A percentile compares a stretch with the other conserved stretches of the same genome.
Conservation (phyloP, 768 basidiomycete genomes). For the Galerina marginata region DNA sequence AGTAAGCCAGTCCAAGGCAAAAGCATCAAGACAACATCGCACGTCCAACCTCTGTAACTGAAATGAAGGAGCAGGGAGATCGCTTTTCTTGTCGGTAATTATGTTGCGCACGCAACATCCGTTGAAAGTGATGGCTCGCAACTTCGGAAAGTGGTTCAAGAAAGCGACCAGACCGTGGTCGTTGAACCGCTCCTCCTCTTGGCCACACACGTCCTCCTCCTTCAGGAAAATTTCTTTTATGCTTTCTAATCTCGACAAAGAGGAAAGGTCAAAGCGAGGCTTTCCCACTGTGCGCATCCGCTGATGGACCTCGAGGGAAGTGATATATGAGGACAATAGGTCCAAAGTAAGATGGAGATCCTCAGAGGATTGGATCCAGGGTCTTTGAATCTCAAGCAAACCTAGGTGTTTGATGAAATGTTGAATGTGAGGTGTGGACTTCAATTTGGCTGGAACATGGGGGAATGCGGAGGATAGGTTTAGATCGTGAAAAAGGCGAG, state of each 20-base stretch:
- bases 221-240: constrained; percentile 13
- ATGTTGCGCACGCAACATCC: constrained; percentile 5
- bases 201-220: constrained; percentile 4
- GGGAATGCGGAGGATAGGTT: not conserved
- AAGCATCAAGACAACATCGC: not conserved
- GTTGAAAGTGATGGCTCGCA: constrained; percentile 15
- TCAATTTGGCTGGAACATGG: not conserved
- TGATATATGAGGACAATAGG: constrained; percentile 11
- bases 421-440: constrained; percentile 8
- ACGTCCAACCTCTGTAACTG: constrained; percentile 4
- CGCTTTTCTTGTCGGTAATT: not conserved
- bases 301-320: constrained; percentile 17
- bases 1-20: constrained; percentile 3
- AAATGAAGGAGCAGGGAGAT: not conserved
- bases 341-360: constrained; percentile 5
- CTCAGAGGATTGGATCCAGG: constrained; percentile 18
- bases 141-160: constrained; percentile 18
- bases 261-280: constrained; percentile 12
- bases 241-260: constrained; percentile 6
- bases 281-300: not conserved
- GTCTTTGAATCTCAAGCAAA: constrained; percentile 10
- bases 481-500: not conserved
- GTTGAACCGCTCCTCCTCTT: not conserved
- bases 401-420: constrained; percentile 14
- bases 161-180: constrained; percentile 16